These are phyloP conservation scores for Aspergillus sp. DNA, from an alignment of 2,329 filamentous ascomycete genomes.

Conservation along the genomic window DNA sequence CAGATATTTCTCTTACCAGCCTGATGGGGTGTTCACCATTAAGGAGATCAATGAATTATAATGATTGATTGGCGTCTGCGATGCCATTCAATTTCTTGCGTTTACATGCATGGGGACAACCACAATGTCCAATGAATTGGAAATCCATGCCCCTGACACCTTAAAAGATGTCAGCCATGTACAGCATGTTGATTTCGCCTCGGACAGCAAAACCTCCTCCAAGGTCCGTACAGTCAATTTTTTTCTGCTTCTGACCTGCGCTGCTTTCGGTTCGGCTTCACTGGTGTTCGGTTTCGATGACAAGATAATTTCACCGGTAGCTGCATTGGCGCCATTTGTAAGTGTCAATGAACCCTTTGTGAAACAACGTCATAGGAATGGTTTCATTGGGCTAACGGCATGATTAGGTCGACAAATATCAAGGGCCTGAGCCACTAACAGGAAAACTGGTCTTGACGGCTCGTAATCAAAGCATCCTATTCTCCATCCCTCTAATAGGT, in stretches of 20 bases:
- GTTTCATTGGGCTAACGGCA: not conserved
- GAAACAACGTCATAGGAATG: not conserved
- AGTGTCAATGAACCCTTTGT: conserved; percentile 9
- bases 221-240: conserved; percentile 27
- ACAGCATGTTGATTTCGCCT: conserved; percentile 26
- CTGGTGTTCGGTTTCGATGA: conserved; percentile 39
- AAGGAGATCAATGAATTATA: not conserved
- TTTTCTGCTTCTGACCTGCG: conserved; percentile 30
- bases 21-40: not conserved
- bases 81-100: not conserved
- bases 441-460: conserved; percentile 31
- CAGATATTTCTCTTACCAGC: not conserved
- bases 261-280: conserved; percentile 33
- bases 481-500: conserved; percentile 40
- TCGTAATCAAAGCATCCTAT: conserved; percentile 39
- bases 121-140: not conserved
- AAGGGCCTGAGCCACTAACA: conserved; percentile 30
- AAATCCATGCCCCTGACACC: not conserved
- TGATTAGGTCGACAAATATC: conserved; percentile 32
- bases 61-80: not conserved
- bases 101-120: not conserved
- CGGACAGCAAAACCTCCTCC: not conserved
- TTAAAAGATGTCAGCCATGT: conserved; percentile 9
- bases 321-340: conserved; percentile 32
- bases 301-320: conserved; percentile 36